Conservation (phyloP, 2,329 filamentous ascomycete species). For the Cladosporium sp. region DNA sequence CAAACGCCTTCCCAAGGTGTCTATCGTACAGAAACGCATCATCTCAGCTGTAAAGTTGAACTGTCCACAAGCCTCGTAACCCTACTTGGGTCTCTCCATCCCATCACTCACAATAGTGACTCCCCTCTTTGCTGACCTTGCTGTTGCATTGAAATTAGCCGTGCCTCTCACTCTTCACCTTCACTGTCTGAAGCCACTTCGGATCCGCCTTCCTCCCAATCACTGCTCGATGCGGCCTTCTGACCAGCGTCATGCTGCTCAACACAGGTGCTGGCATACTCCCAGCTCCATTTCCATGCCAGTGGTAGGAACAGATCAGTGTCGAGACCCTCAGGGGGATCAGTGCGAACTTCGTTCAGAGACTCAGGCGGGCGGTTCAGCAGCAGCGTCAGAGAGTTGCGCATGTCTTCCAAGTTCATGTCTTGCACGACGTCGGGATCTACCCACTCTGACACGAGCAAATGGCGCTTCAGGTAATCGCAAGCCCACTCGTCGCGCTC, state of each 20-base stretch:
- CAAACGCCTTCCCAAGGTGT: not conserved
- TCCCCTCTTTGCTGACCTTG: not conserved
- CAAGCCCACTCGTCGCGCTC: not conserved
- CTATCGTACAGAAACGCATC: not conserved
- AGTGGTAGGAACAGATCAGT: slow-evolving; percentile 2
- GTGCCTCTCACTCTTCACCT: not conserved
- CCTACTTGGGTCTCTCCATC: not conserved
- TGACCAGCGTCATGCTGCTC: not conserved
- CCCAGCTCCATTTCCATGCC: slow-evolving; percentile 2
- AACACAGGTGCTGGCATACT: not conserved
- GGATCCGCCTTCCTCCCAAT: not conserved
- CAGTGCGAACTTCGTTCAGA: not conserved
- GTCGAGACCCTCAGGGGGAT: not conserved
- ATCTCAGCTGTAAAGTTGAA: not conserved
- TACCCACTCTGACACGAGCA: not conserved
- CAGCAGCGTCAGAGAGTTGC: not conserved
- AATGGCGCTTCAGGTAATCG: not conserved
- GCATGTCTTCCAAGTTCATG: not conserved
- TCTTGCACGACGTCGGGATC: not conserved
- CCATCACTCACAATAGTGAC: not conserved
- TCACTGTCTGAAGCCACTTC: not conserved
- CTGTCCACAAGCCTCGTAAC: not conserved
- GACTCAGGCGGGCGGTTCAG: not conserved
- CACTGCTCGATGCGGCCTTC: not conserved
- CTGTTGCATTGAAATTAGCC: not conserved